Base-by-base conservation (phyloP, 371 early-diverging fungal species). In the Mortierella sp. region DNA sequence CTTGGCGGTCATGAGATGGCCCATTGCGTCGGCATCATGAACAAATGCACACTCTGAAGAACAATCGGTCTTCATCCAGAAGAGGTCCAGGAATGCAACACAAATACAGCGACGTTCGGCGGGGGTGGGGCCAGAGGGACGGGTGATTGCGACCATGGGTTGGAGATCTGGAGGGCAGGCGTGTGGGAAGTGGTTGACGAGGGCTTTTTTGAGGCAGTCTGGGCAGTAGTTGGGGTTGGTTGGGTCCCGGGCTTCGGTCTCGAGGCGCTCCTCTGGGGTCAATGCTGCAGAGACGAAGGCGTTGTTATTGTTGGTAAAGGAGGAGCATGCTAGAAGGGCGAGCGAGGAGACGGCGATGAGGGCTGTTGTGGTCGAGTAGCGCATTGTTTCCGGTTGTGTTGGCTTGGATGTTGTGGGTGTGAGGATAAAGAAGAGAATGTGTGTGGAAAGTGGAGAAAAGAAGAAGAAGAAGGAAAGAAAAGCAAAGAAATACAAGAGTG, bases 21-120 rank as follows among this genome's bases (percentile, higher is more conserved):
- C 3, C 86, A 81, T 81, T 16, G 86, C 81, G 28, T 73, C 50
- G 0, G 73, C 57, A n/a, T 77, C 61, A 26, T 76, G 69, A 11
- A 85, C 81, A 50, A 71, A 85, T 19, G 79, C 19, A 50, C 86
- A 85, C 40, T 85, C 86, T 8, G 46, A n/a, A 10, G 48, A 19
- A 37, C 86, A 85, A 55, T 85, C 86, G 11, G 48, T 24, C 48
- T 81, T 81, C 86, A 85, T 85, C 86, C 86, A 85, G 54, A 50
- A 69, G 43, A 85, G 69, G 26, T 85, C 86, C 46, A 64, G n/a
- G 70, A 85, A 85, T 3, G 81, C 46, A 37, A 85, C 8, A 37
- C 86, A 85, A 69, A 85, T 67, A 61, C 86, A 85, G 8, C 86
- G 86, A 57, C 74, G 54, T 51, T 85, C 86, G 5, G 53, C n/a